Evolutionary conservation across 345 rosid species (phyloP).

Genomic region (Eucalyptus curtisii): DNA sequence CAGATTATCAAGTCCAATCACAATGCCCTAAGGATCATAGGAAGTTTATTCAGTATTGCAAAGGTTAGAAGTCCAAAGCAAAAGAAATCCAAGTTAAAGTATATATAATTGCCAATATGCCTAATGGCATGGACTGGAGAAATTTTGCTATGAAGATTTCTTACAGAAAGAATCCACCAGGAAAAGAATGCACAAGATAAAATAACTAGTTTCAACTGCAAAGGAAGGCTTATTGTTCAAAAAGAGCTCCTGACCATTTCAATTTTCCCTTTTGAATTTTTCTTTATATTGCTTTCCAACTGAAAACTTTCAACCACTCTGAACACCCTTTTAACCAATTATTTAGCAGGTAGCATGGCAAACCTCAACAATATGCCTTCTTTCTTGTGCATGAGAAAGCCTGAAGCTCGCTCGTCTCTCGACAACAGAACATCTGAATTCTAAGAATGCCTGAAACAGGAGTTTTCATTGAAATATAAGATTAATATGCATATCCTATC

Average conservation of each 20-base stretch:
- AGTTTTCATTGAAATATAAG: neutral
- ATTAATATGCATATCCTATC: neutral
- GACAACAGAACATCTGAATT: slow-evolving; percentile 86
- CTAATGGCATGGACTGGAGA: neutral
- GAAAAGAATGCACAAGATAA: neutral
- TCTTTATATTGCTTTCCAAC: neutral
- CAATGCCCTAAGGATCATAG: slow-evolving; percentile 47
- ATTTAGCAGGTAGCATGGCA: neutral
- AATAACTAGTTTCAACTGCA: neutral
- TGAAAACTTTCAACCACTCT: neutral
- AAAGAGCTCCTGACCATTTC: neutral
- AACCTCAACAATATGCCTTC: slow-evolving; percentile 91
- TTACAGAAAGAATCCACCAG: neutral
- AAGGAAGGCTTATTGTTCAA: neutral
- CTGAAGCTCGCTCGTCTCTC: slow-evolving; percentile 83
- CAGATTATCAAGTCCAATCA: slow-evolving; percentile 73
- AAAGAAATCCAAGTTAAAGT: neutral
- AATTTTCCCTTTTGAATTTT: neutral
- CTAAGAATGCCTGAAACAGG: slow-evolving; percentile 60
- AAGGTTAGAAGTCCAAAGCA: neutral
- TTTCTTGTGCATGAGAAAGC: slow-evolving; percentile 74
- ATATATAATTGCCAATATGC: neutral
- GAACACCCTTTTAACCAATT: neutral
- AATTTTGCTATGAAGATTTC: neutral
- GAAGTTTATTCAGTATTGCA: neutral